phyloP scores from a whole-genome alignment of 176 grass and related monocot genomes.

The Phoenix dactylifera region DNA sequence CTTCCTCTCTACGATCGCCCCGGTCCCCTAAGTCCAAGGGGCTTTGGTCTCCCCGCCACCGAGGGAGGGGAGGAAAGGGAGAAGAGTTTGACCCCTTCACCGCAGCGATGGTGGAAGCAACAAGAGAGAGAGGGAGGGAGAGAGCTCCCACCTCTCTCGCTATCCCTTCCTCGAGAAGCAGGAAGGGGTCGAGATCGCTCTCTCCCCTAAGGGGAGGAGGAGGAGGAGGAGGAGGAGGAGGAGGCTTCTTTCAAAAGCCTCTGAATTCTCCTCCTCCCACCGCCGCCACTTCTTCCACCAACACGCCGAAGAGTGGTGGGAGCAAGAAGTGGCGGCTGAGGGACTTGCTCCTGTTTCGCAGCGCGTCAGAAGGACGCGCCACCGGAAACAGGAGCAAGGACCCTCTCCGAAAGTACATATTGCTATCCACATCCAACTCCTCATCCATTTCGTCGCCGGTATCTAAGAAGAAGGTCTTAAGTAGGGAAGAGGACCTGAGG shows the following conservation, averaged over 20 bases:
- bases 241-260: background rate
- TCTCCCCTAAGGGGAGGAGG: constrained; percentile 1
- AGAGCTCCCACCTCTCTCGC: background rate
- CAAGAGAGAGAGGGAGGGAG: constrained; percentile 29
- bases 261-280: background rate
- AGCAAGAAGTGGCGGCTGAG: constrained; percentile 15
- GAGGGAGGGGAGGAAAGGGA: background rate
- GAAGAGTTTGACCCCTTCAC: constrained; percentile 67
- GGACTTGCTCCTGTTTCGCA: constrained; percentile 20
- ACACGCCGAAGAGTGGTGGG: background rate
- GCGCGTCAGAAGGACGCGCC: constrained; percentile 18
- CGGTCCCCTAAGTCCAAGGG: constrained; percentile 26
- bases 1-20: constrained; percentile 43
- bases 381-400: constrained; percentile 21
- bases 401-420: constrained; percentile 13
- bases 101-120: constrained; percentile 48
- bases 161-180: constrained; percentile 1
- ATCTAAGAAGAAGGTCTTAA: background rate
- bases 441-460: background rate
- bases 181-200: constrained; percentile 16
- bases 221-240: background rate
- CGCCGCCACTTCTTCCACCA: background rate
- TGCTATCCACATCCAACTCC: background rate
- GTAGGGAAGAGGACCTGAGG: background rate
- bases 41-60: constrained; percentile 37